Evolutionary conservation across 164 flowering plant species (phyloP), one percentile per base, ranked within the genome.

Genomic region (Dillenia suffruticosa): DNA sequence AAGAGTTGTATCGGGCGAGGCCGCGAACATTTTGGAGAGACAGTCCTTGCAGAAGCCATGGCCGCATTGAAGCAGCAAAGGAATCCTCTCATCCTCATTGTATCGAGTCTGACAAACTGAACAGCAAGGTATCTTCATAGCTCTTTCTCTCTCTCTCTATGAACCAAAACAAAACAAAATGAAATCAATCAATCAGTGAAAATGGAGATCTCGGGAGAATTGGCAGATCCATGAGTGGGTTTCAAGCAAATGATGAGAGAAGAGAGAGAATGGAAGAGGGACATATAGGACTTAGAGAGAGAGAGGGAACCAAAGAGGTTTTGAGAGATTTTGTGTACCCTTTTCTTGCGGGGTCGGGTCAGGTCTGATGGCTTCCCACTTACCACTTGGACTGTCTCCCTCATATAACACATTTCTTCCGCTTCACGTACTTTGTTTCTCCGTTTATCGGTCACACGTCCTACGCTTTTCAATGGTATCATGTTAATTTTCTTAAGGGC

Each of bases 21-120:
- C 76, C 0, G 94, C 59, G 80, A 92, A 90, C 89, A 95, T 79
- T 19, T 68, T 64, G 1, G 96, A 88, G 13, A 91, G 74, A 59
- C 99, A 95, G 15, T 91, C 94, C 55, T 67, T 81, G 76, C 99
- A 95, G 81, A 88, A 95, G n/a, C 96, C 96, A 50, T 95, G 99
- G 44, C 99, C 99, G 79, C 99, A 95, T 77, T 95, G 94, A 62
- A 95, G 97, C 58, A 95, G 74, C 7, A 95, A 69, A 1, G 99
- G 99, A 1, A 83, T 86, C 49, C 99, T 67, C 57, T 84, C 92
- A 0, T 79, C 92, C 69, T 95, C 99, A 86, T 92, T 72, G 82
- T 88, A 94, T 67, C 85, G 71, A 61, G 77, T 84, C 67, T 94
- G 92, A 70, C 99, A 94, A 0, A 94, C 93, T 15, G 96, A 89